These are phyloP conservation scores for Brassica napus DNA, from an alignment of 345 rosid genomes.

Conservation along the genomic window DNA sequence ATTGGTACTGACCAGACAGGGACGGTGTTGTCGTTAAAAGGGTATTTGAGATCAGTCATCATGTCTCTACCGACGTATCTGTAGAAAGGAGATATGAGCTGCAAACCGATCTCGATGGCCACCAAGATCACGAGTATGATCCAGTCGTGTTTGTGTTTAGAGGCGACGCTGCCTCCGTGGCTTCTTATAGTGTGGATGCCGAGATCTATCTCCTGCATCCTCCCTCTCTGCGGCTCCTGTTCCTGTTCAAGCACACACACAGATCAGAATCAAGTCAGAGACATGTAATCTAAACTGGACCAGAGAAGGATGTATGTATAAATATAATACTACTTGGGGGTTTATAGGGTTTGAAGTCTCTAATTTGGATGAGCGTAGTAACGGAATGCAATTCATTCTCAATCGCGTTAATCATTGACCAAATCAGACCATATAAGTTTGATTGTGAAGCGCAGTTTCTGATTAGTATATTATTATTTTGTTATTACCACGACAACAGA, in stretches of 20 bases:
- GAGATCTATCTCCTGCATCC: constrained; percentile 52
- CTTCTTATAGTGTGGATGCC: constrained; percentile 52
- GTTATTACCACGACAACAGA: neutral
- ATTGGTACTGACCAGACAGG: constrained; percentile 76
- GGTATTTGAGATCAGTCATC: constrained; percentile 83
- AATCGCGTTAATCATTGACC: neutral
- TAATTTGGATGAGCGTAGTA: constrained; percentile 5
- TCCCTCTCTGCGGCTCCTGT: constrained; percentile 32
- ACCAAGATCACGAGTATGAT: constrained; percentile 60
- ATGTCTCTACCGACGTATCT: constrained; percentile 76
- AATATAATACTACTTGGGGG: constrained; percentile 10
- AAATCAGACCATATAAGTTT: neutral
- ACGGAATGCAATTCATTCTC: constrained; percentile 30
- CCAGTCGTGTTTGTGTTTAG: constrained; percentile 73
- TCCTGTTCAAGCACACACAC: constrained; percentile 9
- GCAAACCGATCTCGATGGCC: constrained; percentile 45
- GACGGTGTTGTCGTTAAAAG: constrained; percentile 62
- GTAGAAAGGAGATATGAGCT: constrained; percentile 65
- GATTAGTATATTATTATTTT: neutral
- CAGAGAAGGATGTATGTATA: neutral
- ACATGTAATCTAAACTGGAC: neutral
- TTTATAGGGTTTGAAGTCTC: neutral
- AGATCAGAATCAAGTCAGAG: constrained; percentile 3
- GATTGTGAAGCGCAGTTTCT: neutral
- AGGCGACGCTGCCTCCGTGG: constrained; percentile 65